Conservation (phyloP, 2,329 filamentous ascomycete genomes). For the Pyrenophora graminea region DNA sequence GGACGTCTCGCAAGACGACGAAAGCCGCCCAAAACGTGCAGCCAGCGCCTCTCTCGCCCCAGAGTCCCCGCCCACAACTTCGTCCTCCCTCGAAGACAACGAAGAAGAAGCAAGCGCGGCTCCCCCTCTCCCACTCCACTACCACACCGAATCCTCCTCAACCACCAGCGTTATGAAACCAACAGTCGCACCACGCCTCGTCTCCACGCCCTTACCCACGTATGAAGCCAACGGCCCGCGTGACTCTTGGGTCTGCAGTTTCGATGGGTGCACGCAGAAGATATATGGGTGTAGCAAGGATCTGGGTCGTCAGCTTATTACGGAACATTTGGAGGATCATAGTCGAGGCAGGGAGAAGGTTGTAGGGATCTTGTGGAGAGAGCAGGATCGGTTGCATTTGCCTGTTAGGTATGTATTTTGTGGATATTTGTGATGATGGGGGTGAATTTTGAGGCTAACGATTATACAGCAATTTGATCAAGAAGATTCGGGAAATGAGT, state of each 20-base stretch:
- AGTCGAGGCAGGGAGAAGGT: constrained; percentile 59
- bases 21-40: constrained; percentile 33
- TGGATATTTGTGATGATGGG: background rate
- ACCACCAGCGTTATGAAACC: constrained; percentile 13
- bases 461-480: constrained; percentile 48
- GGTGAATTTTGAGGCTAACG: background rate
- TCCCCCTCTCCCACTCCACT: constrained; percentile 33
- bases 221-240: constrained; percentile 56
- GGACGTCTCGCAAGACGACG: constrained; percentile 13
- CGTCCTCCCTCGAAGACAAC: background rate
- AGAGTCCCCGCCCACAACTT: constrained; percentile 25
- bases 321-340: constrained; percentile 65
- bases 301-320: constrained; percentile 61
- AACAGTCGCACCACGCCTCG: constrained; percentile 22
- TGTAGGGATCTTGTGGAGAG: constrained; percentile 59
- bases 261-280: constrained; percentile 66
- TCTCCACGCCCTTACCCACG: constrained; percentile 41
- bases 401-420: constrained; percentile 45
- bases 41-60: constrained; percentile 27
- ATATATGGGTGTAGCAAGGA: constrained; percentile 65
- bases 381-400: constrained; percentile 47
- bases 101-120: constrained; percentile 16
- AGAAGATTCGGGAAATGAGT: constrained; percentile 51
- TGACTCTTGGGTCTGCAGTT: constrained; percentile 68
- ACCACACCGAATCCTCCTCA: constrained; percentile 15